Evolutionary conservation across 2,329 filamentous ascomycete species (phyloP), one percentile per base, ranked within the genome.

Genomic region (Penicillium sp.): DNA sequence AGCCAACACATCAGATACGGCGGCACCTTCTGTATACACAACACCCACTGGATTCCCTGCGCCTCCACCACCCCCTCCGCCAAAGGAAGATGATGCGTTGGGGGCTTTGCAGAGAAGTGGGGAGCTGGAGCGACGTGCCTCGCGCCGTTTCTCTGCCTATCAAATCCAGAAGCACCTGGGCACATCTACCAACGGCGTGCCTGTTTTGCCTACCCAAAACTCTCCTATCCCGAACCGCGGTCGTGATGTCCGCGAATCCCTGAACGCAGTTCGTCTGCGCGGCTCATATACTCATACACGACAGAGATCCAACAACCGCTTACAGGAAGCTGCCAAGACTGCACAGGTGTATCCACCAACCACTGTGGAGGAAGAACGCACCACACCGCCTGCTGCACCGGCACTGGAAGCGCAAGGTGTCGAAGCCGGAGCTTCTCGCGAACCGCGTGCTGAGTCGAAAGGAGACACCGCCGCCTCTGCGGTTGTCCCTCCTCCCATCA

Each of bases 151-250:
- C 67, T 97, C 93, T 2, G 88, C 90, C 45, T 99, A 97, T 67
- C 93, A 99, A 65, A 95, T 99, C 59, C 89, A 89, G 38, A 97
- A 96, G 66, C 90, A 95, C 62, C 77, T 97, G 2, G 92, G 92
- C 10, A 81, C 84, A 13, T 85, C 86, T 33, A 80, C 87, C 13
- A 90, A 85, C 69, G 89, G 88, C 16, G 86, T 97, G 13, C 89
- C 91, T 6, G 87, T 95, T 64, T 81, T 97, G 16, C 90, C 92
- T 22, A 63, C 67, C 4, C 69, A 71, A 31, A 70, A 67, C 29
- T 68, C 68, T 8, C 82, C 77, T 18, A 69, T 70, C 8, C 91
- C 91, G 4, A 95, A 95, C 64, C 80, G 91, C 54, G 89, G 89
- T 27, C 80, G 88, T 52, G 68, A 71, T 56, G 82, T 86, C 14